A percentile compares a stretch with the other conserved stretches of the same genome.
These are phyloP conservation scores for Nissolia schottii DNA, from an alignment of 306 rosid genomes.

Conservation along the genomic window DNA sequence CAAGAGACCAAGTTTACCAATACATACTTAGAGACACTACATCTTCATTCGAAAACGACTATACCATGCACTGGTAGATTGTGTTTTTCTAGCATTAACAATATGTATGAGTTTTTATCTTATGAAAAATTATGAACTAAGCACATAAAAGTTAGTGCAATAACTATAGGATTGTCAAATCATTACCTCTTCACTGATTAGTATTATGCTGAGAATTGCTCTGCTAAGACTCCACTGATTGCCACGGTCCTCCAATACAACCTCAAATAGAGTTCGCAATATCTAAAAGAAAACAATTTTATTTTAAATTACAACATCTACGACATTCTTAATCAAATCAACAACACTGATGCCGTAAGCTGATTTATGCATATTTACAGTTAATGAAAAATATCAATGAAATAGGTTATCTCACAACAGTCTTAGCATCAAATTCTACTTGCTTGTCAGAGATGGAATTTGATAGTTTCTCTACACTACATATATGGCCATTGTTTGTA, in stretches of 20 bases:
- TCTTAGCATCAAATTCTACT: neutral
- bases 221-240: conserved; percentile 87
- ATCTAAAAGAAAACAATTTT: conserved; percentile 35
- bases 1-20: neutral
- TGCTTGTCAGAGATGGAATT: neutral
- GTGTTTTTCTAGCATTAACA: neutral
- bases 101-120: neutral
- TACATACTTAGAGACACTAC: neutral
- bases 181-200: conserved; percentile 75
- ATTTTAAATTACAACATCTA: neutral
- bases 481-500: neutral
- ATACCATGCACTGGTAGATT: neutral
- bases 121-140: conserved; percentile 1
- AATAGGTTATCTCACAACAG: neutral
- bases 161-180: neutral
- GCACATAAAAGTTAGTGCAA: neutral
- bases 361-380: neutral
- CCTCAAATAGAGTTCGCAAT: conserved; percentile 83
- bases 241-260: conserved; percentile 78
- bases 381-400: neutral
- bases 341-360: neutral
- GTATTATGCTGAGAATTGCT: conserved; percentile 83
- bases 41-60: neutral
- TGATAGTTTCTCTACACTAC: neutral
- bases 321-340: neutral